Evolutionary conservation across 1,284 basidiomycete species (phyloP), one percentile per base, ranked within the genome.

Genomic region (Meripilus lineatus): DNA sequence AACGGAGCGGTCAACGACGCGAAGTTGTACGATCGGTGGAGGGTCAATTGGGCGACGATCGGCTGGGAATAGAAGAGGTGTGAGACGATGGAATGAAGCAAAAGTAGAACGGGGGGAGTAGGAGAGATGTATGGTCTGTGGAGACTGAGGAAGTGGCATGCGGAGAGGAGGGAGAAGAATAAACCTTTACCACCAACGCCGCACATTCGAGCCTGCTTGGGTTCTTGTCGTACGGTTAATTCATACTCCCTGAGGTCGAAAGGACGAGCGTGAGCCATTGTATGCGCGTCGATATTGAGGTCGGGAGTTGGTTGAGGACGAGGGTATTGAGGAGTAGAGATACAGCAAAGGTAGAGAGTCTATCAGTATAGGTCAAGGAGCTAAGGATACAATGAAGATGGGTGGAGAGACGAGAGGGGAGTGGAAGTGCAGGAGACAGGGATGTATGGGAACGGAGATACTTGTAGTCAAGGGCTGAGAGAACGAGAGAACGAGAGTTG

Each of bases 31-130:
- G 62, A 97, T 94, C 11, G 94, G 94, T 0, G 93, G 92, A 0
- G 95, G 94, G 70, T 97, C 93, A 59, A 98, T 92, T 2, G 94
- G 93, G 23, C 94, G 76, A 30, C 93, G 78, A 71, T 97, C 90
- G 47, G 91, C 91, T 92, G 63, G 28, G 30, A 13, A 40, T 37
- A 21, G 45, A 30, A 32, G 30, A 47, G 43, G 18, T 17, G 17
- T 36, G 18, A 17, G 28, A 30, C 10, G 28, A 30, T 10, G 28
- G 28, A 8, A 30, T 30, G 8, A n/a, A 30, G n/a, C 21, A 45
- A 32, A 36, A 30, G 28, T 10, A 33, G 39, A 30, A 26, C 22
- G 33, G 23, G 45, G 42, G 21, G 44, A 35, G 22, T 20, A n/a
- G n/a, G n/a, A 42, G 32, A 18, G 32, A 50, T 45, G 34, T 40